Evolutionary conservation across 176 grass and related monocot genomes (phyloP), one percentile per base, ranked within the genome.

Genomic region (Leersia perrieri): DNA sequence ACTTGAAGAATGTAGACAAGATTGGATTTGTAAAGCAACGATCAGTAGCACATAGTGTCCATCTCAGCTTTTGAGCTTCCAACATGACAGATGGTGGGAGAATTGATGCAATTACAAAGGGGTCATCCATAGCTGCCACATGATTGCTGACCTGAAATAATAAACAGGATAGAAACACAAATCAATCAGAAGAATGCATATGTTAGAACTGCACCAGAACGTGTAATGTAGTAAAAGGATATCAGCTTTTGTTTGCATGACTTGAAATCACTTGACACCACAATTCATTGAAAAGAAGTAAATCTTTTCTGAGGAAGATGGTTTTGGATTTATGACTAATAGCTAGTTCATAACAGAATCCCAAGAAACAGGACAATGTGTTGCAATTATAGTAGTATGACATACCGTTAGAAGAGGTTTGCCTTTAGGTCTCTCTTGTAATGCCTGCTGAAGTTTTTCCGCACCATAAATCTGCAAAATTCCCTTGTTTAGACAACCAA

Each of bases 11-110:
- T 25, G 92, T 71, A 69, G 96, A 98, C 76, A 95, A 51, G 66
- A 87, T 71, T 75, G 86, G 88, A 77, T 95, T 98, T 68, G 85
- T 95, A 87, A 98, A 98, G 71, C 96, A 98, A 75, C 82, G 92
- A 82, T 98, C 92, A 73, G 83, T 91, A 2, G 96, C 96, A 80
- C 96, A 98, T 14, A 98, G 87, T 34, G 96, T 98, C 96, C 96
- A 95, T 87, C 96, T 95, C 80, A 95, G 66, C 75, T 95, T 93
- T 63, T 83, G 92, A 0, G 90, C 83, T 87, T 95, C 85, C 73
- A 95, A 39, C 86, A 98, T 84, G 55, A 89, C 28, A 45, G 91
- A 92, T 82, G 92, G 92, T 30, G 90, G 96, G 35, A 98, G 76
- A 35, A 98, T 84, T 16, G 92, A 98, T 2, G 92, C 96, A 28